A percentile compares a stretch with the other conserved stretches of the same genome.
These are phyloP conservation scores for Quercus ilex DNA, from an alignment of 306 rosid species.

Conservation along the genomic window DNA sequence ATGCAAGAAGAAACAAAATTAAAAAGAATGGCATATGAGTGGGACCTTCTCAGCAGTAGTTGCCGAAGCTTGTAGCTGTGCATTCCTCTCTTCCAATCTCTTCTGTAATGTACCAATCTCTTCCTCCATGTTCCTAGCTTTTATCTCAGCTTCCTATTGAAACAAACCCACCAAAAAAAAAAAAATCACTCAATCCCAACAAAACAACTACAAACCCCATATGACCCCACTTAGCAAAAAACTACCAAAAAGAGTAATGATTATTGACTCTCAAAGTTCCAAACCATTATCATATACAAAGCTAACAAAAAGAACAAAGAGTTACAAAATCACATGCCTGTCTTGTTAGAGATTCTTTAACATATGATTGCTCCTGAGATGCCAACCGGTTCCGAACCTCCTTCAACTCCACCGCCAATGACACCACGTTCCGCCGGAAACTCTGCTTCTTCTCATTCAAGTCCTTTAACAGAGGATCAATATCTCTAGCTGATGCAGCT, in stretches of 20 bases:
- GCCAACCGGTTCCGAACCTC: conserved; percentile 76
- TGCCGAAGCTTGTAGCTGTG: conserved; percentile 70
- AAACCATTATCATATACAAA: conserved; percentile 23
- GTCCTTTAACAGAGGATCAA: conserved; percentile 80
- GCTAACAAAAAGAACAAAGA: conserved; percentile 20
- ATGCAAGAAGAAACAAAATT: neutral
- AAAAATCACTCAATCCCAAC: conserved; percentile 11
- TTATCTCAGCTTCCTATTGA: conserved; percentile 77
- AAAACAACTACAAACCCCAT: neutral
- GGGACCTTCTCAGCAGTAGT: conserved; percentile 68
- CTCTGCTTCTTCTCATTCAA: conserved; percentile 86
- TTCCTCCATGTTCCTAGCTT: conserved; percentile 75
- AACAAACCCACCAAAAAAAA: conserved; percentile 12
- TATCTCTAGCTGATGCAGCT: conserved; percentile 30
- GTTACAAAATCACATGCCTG: conserved; percentile 48
- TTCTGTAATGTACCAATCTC: conserved; percentile 61
- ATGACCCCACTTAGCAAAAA: conserved; percentile 42
- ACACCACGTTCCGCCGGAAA: conserved; percentile 85
- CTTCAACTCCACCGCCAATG: conserved; percentile 85
- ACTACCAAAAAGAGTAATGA: conserved; percentile 28
- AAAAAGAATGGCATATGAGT: conserved; percentile 14
- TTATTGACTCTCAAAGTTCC: conserved; percentile 23
- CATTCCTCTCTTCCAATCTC: conserved; percentile 63
- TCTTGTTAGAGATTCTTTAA: conserved; percentile 66
- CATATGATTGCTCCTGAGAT: conserved; percentile 73